Conservation (phyloP, 2,329 filamentous ascomycete genomes). For the Colletotrichum agaves region DNA sequence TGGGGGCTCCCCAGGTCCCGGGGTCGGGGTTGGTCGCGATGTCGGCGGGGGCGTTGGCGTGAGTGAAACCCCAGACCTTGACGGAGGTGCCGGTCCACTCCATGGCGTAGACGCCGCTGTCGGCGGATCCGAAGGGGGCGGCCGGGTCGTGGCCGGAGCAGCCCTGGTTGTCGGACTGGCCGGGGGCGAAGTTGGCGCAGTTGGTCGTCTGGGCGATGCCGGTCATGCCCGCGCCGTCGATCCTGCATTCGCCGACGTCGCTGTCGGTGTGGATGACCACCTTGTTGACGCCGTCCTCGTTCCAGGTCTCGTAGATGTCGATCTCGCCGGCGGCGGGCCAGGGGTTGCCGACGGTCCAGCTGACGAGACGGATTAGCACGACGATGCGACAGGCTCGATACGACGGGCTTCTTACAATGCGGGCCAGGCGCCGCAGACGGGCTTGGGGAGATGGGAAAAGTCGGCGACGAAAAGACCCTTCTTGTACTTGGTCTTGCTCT, state of each 20-base stretch:
- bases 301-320: slow-evolving; percentile 76
- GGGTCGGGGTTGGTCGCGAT: slow-evolving; percentile 43
- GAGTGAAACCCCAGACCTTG: slow-evolving; percentile 73
- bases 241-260: slow-evolving; percentile 48
- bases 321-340: slow-evolving; percentile 72
- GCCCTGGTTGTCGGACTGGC: slow-evolving; percentile 52
- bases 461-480: slow-evolving; percentile 76
- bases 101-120: slow-evolving; percentile 61
- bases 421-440: slow-evolving; percentile 77
- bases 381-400: not conserved
- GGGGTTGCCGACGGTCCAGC: slow-evolving; percentile 61
- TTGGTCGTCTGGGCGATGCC: slow-evolving; percentile 48
- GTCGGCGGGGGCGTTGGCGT: slow-evolving; percentile 65
- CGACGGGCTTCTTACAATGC: slow-evolving; percentile 62
- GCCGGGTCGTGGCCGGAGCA: slow-evolving; percentile 53
- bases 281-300: slow-evolving; percentile 62
- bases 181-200: slow-evolving; percentile 52
- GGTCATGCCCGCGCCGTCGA: slow-evolving; percentile 46
- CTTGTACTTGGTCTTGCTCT: slow-evolving; percentile 70
- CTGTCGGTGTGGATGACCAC: slow-evolving; percentile 68
- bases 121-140: slow-evolving; percentile 50
- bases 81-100: slow-evolving; percentile 71
- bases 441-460: slow-evolving; percentile 74
- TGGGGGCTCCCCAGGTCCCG: slow-evolving; percentile 42
- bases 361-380: slow-evolving; percentile 30